Conservation (phyloP, 2,329 filamentous ascomycete genomes). For the Diaporthe caulivora region DNA sequence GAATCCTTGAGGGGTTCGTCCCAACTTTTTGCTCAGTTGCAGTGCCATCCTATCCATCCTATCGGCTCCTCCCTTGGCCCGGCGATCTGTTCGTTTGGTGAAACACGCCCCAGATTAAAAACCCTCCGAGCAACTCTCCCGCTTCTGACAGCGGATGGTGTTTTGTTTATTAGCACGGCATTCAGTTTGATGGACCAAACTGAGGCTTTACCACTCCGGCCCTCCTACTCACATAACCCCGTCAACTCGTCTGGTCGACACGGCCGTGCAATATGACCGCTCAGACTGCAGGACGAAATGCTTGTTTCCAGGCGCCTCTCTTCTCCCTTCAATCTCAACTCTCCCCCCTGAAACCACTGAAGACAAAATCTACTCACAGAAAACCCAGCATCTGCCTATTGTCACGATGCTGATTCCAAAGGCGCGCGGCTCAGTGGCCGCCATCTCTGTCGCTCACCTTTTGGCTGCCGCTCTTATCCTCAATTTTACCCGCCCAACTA, state of each 20-base stretch:
- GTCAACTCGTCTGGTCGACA: too few relatives aligned
- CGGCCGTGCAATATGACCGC: not conserved
- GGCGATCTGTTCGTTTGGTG: constrained; percentile 21
- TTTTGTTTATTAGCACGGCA: not conserved
- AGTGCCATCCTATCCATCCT: not conserved
- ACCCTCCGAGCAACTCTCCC: constrained; percentile 14
- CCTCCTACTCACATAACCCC: not conserved
- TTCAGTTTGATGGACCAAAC: not conserved
- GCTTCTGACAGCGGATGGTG: constrained; percentile 4
- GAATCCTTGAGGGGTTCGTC: constrained; percentile 3
- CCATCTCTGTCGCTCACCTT: not conserved
- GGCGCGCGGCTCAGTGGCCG: constrained; percentile 25
- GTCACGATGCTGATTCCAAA: not conserved
- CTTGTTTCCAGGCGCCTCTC: not conserved
- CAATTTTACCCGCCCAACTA: not conserved
- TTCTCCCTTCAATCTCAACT: not conserved
- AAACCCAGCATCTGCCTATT: not conserved
- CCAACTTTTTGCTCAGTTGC: not conserved
- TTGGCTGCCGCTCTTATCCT: not conserved
- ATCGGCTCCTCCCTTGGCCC: constrained; percentile 22
- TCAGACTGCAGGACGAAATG: not conserved
- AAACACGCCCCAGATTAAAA: constrained; percentile 11
- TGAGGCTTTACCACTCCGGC: not conserved
- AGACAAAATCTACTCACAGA: not conserved
- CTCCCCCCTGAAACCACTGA: not conserved